These are phyloP conservation scores for Myxozyma vanderwaltii DNA, from an alignment of 805 yeast species.

Conservation along the genomic window DNA sequence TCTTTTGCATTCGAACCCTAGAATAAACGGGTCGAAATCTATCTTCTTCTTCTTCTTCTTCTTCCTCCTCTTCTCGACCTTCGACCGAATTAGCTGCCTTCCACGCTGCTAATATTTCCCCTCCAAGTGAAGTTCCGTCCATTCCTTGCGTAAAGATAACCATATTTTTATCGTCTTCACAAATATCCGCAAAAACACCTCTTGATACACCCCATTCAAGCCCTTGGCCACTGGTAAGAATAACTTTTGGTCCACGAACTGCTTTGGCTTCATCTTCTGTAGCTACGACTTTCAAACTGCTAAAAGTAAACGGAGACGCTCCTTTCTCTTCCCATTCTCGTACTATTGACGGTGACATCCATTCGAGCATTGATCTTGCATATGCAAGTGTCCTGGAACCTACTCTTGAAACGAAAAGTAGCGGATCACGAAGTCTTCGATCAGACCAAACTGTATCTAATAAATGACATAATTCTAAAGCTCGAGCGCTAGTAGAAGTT, in stretches of 20 bases:
- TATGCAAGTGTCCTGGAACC: constrained; percentile 77
- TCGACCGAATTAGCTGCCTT: constrained; percentile 7
- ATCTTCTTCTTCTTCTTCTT: constrained; percentile 1
- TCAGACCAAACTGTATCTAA: constrained; percentile 67
- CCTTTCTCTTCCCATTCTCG: constrained; percentile 79
- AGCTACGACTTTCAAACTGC: constrained; percentile 57
- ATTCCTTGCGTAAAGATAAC: constrained; percentile 74
- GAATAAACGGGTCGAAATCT: background rate
- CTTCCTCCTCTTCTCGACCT: background rate
- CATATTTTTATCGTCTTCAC: constrained; percentile 60
- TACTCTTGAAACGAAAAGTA: constrained; percentile 72
- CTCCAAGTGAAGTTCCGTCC: constrained; percentile 51
- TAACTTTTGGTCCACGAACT: constrained; percentile 54
- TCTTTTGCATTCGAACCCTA: constrained; percentile 6
- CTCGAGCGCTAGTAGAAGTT: constrained; percentile 75
- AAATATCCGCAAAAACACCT: constrained; percentile 48
- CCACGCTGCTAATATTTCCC: constrained; percentile 47
- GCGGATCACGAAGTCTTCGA: constrained; percentile 52
- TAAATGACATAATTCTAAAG: constrained; percentile 73
- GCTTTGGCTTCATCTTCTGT: constrained; percentile 52
- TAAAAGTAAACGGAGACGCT: constrained; percentile 78
- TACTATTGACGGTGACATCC: constrained; percentile 90
- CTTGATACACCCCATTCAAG: constrained; percentile 62
- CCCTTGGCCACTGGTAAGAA: constrained; percentile 72
- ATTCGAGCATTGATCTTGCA: constrained; percentile 88